Base-by-base conservation (phyloP, 768 basidiomycete genomes). In the Pholiota conissans region DNA sequence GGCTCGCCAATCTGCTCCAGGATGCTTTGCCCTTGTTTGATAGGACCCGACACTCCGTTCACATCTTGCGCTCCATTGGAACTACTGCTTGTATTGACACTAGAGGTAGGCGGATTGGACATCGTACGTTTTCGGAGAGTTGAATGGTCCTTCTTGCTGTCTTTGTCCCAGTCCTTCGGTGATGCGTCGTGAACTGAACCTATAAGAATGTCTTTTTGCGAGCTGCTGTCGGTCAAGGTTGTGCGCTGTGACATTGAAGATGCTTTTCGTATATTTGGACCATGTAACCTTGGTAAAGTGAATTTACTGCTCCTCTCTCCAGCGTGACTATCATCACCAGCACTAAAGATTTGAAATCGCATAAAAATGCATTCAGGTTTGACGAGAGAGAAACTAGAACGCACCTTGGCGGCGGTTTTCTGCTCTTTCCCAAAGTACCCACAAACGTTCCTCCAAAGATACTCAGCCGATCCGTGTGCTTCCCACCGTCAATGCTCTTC, bases 1-100 rank as follows among this genome's bases (percentile, higher is more conserved):
- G 93, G 85, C 24, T 83, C 83, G 3, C 96, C 97, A 59, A 99
- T 94, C 73, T 96, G 92, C 55, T 93, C 86, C 54, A 97, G 71
- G 49, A 97, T 90, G 58, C 85, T 93, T 69, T 79, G 77, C 0
- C 90, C 91, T 29, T 77, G 79, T 65, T 80, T 82, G 59, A 86
- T 69, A 2, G 76, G 69, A 20, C 73, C 77, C 3, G 61, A 65
- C 29, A 58, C 59, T 18, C 61, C 63, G 51, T 61, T 62, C 22
- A 49, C 60, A 24, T 61, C 62, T 7, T 49, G 63, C 30, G 58
- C 46, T 8, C 49, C 37, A 28, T 42, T 60, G 42, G 57, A 51
- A 40, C 27, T 60, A 20, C 47, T 37, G 35, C 39, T 45, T 30
- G 64, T 60, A 9, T n/a, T n/a, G n/a, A n/a, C n/a, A n/a, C 56